Base-by-base conservation (phyloP, 805 yeast species). In the Pichia ethanolica region DNA sequence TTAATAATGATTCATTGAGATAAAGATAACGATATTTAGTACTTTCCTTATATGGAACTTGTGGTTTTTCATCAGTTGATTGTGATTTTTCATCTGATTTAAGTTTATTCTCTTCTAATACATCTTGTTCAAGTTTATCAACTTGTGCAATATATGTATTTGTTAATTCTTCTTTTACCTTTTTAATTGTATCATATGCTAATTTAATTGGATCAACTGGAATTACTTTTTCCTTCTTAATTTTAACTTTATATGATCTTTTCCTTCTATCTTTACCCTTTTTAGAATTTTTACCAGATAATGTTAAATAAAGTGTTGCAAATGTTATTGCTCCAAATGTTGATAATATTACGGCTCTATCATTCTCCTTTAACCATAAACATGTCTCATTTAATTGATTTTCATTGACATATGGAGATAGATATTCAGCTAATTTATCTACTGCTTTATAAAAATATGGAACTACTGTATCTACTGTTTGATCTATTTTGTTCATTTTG, bases 1-100 rank as follows among this genome's bases (percentile, higher is more conserved):
- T 83, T 62, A 86, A 69, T 40, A 86, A 66, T 73, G 76, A 75
- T 63, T 86, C 95, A 57, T 81, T 83, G 62, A 71, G 80, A 61
- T 72, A 85, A 46, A 76, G 74, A 56, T 71, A 74, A 59, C 77
- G 75, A 62, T 79, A 83, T 50, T 53, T 48, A 33, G 61, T 46
- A n/a, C 53, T 57, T 14, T 65, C 63, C 35, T 58, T 59, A 49
- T 64, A 64, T 1, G 62, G 45, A 3, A 32, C 43, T 5, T 30
- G 48, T 13, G 44, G 32, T n/a, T 40, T 11, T 12, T 35, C 26
- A 3, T 25, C 39, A 27, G 14, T 32, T 9, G 41, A 25, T 38
- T 26, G 41, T 3, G 7, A 6, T 14, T 25, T 6, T 38, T 38
- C 30, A 5, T 26, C 36, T 41, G 27, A 20, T 20, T 34, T 28